A percentile compares a stretch with the other conserved stretches of the same genome.
Evolutionary conservation across 1,139 yeast species (phyloP).

Genomic region (Pichia sp.): DNA sequence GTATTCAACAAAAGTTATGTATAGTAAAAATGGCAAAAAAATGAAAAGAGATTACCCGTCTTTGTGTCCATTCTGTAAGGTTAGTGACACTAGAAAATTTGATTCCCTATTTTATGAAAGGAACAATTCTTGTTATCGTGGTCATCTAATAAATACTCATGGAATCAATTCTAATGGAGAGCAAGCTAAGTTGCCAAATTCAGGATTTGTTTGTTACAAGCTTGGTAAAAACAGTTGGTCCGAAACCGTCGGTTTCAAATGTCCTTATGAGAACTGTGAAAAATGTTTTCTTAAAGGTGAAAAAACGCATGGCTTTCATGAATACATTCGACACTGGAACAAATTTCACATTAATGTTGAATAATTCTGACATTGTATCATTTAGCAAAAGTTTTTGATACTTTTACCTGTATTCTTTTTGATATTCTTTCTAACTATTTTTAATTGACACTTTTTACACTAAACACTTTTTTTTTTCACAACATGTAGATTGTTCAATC

Average conservation of each 20-base stretch:
- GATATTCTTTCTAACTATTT: not conserved
- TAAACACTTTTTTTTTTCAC: no score
- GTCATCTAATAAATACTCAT: conserved; percentile 17
- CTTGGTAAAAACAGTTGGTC: conserved; percentile 12
- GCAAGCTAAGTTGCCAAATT: conserved; percentile 7
- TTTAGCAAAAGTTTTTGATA: no score
- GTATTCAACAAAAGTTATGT: conserved; percentile 1
- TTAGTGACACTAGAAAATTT: conserved; percentile 1
- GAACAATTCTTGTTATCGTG: conserved; percentile 17
- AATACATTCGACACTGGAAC: conserved; percentile 14
- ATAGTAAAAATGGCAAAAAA: conserved; percentile 7
- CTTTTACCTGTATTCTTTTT: not conserved
- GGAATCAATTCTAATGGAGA: conserved; percentile 13
- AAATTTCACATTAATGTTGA: conserved; percentile 3
- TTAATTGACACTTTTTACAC: no score
- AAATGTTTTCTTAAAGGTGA: conserved; percentile 11
- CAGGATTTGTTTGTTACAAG: conserved; percentile 13
- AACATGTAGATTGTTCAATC: no score
- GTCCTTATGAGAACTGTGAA: conserved; percentile 10
- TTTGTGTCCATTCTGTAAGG: conserved; percentile 13
- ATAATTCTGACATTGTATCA: not conserved
- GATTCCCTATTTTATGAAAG: conserved; percentile 15
- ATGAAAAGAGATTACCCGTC: conserved; percentile 14
- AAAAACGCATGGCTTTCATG: conserved; percentile 15
- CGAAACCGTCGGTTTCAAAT: conserved; percentile 10